These are phyloP conservation scores for Crucihimalaya himalaica DNA, from an alignment of 345 rosid genomes.

Conservation along the genomic window DNA sequence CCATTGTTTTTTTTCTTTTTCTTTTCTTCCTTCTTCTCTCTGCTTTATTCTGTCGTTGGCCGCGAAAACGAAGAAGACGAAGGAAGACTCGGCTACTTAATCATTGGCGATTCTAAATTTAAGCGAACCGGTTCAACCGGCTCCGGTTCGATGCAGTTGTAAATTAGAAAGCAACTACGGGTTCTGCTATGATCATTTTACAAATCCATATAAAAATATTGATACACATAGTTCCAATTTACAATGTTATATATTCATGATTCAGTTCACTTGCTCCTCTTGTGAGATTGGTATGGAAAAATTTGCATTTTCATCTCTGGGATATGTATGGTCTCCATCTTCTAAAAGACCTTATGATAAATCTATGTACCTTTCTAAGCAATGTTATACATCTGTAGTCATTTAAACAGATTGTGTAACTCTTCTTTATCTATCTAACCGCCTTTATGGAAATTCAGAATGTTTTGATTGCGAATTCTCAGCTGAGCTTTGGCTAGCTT, in stretches of 20 bases:
- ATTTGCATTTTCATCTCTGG: neutral
- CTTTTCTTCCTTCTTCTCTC: too few relatives aligned
- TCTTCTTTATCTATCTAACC: neutral
- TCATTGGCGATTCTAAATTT: neutral
- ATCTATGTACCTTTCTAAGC: slow-evolving; percentile 26
- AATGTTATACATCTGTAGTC: neutral
- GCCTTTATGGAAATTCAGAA: slow-evolving; percentile 35
- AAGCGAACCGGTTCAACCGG: slow-evolving; percentile 14
- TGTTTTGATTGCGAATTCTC: slow-evolving; percentile 16
- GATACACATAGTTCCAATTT: too few relatives aligned
- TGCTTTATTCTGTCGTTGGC: slow-evolving; percentile 27
- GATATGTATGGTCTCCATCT: neutral
- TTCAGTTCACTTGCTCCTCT: neutral
- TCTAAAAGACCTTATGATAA: neutral
- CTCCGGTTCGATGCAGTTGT: slow-evolving; percentile 21
- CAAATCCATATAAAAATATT: too few relatives aligned
- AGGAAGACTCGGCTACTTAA: neutral
- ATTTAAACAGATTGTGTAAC: slow-evolving; percentile 15
- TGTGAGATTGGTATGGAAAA: neutral
- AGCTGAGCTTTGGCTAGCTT: slow-evolving; percentile 44
- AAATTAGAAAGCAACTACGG: too few relatives aligned
- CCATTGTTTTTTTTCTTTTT: slow-evolving; percentile 39
- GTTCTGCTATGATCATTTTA: too few relatives aligned
- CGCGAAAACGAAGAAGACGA: neutral
- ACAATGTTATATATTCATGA: neutral